Conservation (phyloP, 805 yeast species). For the Pichia phayaonensis region DNA sequence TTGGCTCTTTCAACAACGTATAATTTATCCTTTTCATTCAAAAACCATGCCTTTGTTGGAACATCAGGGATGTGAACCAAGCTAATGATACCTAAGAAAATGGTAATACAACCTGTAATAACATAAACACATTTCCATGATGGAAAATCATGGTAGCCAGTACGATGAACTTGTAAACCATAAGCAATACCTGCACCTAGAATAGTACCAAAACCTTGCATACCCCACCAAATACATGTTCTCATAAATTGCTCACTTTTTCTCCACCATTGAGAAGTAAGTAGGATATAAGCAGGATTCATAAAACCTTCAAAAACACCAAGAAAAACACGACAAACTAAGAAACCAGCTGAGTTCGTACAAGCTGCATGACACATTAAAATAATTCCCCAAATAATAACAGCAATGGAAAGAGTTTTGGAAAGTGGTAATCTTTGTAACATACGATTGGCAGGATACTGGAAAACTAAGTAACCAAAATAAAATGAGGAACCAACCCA, state of each 20-base stretch:
- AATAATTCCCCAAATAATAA: constrained; percentile 43
- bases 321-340: constrained; percentile 38
- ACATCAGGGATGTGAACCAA: constrained; percentile 33
- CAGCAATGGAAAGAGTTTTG: constrained; percentile 29
- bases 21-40: constrained; percentile 32
- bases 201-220: constrained; percentile 40
- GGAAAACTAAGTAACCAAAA: constrained; percentile 40
- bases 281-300: constrained; percentile 28
- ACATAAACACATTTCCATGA: constrained; percentile 59
- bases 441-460: constrained; percentile 34
- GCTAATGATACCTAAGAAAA: constrained; percentile 41
- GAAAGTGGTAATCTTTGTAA: constrained; percentile 34
- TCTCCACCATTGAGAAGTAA: constrained; percentile 25
- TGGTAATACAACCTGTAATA: constrained; percentile 52
- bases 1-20: constrained; percentile 25
- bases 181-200: constrained; percentile 49
- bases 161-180: constrained; percentile 25
- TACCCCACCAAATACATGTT: constrained; percentile 19
- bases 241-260: constrained; percentile 24
- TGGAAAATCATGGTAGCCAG: constrained; percentile 20
- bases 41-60: constrained; percentile 29
- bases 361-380: constrained; percentile 42
- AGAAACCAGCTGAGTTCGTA: constrained; percentile 35
- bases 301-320: constrained; percentile 34
- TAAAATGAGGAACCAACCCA: constrained; percentile 36